These are phyloP conservation scores for Aciculoconidium aculeatum DNA, from an alignment of 805 yeast species.

Conservation along the genomic window DNA sequence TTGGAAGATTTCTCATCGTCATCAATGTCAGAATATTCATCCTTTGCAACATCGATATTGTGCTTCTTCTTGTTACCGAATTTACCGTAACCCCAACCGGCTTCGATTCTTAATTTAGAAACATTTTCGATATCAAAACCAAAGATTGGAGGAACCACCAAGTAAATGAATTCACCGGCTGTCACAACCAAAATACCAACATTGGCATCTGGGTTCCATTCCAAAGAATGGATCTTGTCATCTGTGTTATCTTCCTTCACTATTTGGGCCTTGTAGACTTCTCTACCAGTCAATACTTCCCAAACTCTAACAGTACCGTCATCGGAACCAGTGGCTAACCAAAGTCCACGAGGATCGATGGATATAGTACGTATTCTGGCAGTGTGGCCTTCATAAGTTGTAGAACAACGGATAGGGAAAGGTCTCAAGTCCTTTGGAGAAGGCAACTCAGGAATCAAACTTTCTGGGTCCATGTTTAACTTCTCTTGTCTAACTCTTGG, in stretches of 20 bases:
- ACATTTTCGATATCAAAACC: constrained; percentile 81
- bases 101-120: constrained; percentile 73
- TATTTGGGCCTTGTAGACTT: constrained; percentile 62
- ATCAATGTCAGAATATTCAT: constrained; percentile 29
- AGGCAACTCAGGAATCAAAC: constrained; percentile 91
- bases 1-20: constrained; percentile 13
- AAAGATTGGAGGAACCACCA: constrained; percentile 86
- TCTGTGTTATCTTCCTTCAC: constrained; percentile 51
- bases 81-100: constrained; percentile 85
- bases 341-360: constrained; percentile 83
- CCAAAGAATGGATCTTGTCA: constrained; percentile 73
- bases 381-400: constrained; percentile 75
- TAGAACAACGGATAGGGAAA: constrained; percentile 88
- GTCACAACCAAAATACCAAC: constrained; percentile 79
- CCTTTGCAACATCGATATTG: constrained; percentile 34
- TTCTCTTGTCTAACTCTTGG: constrained; percentile 92
- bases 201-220: constrained; percentile 81
- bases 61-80: constrained; percentile 49
- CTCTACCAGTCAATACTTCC: constrained; percentile 95
- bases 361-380: constrained; percentile 79
- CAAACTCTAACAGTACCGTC: constrained; percentile 95
- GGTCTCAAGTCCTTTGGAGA: constrained; percentile 96
- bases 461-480: constrained; percentile 91
- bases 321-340: constrained; percentile 97
- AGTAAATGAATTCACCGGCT: constrained; percentile 73